Percentiles rank a stretch among this genome's conserved stretches.
These are phyloP conservation scores for Trichophyton rubrum DNA, from an alignment of 2,329 filamentous ascomycete species.

Conservation along the genomic window DNA sequence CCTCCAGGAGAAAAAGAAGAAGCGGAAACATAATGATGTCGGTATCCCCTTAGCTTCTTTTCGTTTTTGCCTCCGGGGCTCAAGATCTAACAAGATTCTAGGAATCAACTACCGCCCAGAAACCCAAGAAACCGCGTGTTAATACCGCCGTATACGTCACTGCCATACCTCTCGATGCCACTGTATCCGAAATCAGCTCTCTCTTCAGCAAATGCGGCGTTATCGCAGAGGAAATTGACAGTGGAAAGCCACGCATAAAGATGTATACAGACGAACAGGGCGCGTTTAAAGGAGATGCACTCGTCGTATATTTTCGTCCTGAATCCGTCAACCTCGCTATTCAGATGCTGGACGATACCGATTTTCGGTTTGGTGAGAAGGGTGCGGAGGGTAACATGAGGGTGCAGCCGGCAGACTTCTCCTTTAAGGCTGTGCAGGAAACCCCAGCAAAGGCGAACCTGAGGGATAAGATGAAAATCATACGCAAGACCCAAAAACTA, in stretches of 20 bases:
- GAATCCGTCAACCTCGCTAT: slow-evolving; percentile 66
- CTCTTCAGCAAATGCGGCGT: slow-evolving; percentile 83
- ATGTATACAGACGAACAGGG: slow-evolving; percentile 74
- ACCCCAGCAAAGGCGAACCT: slow-evolving; percentile 40
- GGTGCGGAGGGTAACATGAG: slow-evolving; percentile 52
- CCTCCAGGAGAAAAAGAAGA: slow-evolving; percentile 37
- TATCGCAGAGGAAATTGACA: slow-evolving; percentile 89
- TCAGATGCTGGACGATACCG: slow-evolving; percentile 43
- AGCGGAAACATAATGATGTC: slow-evolving; percentile 44
- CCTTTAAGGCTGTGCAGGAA: slow-evolving; percentile 80
- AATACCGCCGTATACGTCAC: slow-evolving; percentile 93
- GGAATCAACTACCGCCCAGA: slow-evolving; percentile 13
- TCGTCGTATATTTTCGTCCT: slow-evolving; percentile 88
- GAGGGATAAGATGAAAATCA: slow-evolving; percentile 76
- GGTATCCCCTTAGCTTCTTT: slow-evolving; percentile 15
- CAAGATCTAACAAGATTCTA: neutral
- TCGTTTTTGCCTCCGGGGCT: neutral
- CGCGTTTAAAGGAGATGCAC: slow-evolving; percentile 81
- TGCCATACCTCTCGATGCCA: slow-evolving; percentile 67
- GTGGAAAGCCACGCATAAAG: slow-evolving; percentile 76
- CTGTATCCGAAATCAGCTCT: slow-evolving; percentile 65
- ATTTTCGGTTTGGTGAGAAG: slow-evolving; percentile 56
- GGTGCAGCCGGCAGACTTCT: slow-evolving; percentile 74
- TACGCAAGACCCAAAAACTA: slow-evolving; percentile 79
- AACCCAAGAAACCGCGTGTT: slow-evolving; percentile 39